Conservation (phyloP, 768 basidiomycete species). For the Boletus reticulatus region DNA sequence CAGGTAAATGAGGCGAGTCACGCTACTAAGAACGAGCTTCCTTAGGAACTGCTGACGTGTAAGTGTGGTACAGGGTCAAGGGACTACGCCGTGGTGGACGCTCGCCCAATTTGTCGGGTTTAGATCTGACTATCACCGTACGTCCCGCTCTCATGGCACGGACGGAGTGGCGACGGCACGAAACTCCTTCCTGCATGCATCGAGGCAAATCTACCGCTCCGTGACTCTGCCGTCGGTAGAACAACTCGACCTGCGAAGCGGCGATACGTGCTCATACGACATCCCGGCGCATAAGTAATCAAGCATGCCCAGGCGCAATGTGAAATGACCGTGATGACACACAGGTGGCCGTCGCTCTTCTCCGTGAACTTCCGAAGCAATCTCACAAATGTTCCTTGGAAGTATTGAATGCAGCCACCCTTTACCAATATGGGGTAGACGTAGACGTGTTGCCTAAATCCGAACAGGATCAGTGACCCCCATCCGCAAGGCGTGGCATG, state of each 20-base stretch:
- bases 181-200: background rate
- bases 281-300: background rate
- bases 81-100: background rate
- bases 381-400: background rate
- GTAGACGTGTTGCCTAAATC: background rate
- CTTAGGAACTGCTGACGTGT: background rate
- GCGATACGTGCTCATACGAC: background rate
- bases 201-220: background rate
- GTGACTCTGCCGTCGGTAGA: constrained; percentile 6
- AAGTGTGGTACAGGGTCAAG: background rate
- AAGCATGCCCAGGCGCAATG: constrained; percentile 1
- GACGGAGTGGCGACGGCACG: constrained; percentile 2
- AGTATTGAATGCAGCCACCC: background rate
- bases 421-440: background rate
- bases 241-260: constrained; percentile 1
- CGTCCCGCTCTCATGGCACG: background rate
- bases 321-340: background rate
- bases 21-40: no score
- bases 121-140: constrained; percentile 1
- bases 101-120: background rate
- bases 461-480: background rate
- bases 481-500: background rate
- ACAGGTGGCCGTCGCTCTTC: background rate
- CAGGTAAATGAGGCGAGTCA: background rate
- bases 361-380: background rate